phyloP scores from a whole-genome alignment of 148 eudicot genomes.

The Pouteria glomerata region DNA sequence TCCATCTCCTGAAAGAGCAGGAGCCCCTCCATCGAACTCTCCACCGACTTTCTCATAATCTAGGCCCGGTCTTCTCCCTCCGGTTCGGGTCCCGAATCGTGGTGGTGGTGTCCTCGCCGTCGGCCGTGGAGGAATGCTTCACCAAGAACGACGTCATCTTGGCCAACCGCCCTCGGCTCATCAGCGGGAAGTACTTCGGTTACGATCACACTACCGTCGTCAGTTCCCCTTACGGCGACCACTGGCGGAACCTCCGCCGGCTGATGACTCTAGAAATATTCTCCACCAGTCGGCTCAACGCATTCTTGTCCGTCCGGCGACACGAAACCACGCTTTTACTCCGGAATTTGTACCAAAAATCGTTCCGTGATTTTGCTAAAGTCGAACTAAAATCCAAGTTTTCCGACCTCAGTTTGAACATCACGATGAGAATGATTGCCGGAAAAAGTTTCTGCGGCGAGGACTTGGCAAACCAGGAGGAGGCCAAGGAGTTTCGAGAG shows the following conservation, averaged over 20 bases:
- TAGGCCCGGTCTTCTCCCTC: slow-evolving; percentile 15
- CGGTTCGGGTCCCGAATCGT: too few species aligned
- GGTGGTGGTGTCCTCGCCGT: slow-evolving; percentile 19
- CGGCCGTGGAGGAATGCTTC: slow-evolving; percentile 18
- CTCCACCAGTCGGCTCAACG: slow-evolving; percentile 12
- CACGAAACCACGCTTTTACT: slow-evolving; percentile 17
- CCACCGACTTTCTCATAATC: background rate
- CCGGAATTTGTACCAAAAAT: background rate
- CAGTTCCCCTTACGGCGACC: slow-evolving; percentile 12
- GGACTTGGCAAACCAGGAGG: background rate
- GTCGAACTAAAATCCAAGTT: slow-evolving; percentile 28
- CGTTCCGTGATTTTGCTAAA: background rate
- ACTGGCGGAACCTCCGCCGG: too few species aligned
- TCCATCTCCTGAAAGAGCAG: background rate
- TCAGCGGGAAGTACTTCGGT: background rate
- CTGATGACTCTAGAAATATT: slow-evolving; percentile 24
- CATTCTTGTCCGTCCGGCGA: slow-evolving; percentile 14
- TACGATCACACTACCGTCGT: background rate
- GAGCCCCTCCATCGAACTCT: background rate
- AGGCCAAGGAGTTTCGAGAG: background rate
- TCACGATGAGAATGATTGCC: too few species aligned
- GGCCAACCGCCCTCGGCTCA: background rate
- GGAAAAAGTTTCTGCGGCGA: slow-evolving; percentile 30
- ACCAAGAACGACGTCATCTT: background rate
- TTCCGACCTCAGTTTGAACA: slow-evolving; percentile 15